These are phyloP conservation scores for Blastobotrys mokoenaii DNA, from an alignment of 805 yeast species.

Conservation along the genomic window DNA sequence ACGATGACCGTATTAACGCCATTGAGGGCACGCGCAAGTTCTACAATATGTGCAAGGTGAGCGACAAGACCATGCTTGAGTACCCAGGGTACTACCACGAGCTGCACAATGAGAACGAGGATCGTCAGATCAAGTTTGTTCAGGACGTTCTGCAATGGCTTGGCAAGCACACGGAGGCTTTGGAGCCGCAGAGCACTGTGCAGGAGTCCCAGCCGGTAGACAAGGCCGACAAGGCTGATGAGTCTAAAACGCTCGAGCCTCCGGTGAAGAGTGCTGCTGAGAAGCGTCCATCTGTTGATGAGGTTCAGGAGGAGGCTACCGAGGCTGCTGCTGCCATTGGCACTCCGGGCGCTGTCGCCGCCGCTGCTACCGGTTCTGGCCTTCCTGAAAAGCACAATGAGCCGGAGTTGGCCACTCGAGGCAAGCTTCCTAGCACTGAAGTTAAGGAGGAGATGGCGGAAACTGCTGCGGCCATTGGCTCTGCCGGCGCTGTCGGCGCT, in stretches of 20 bases:
- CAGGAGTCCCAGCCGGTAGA: constrained; percentile 2
- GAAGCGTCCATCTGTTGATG: too few species aligned
- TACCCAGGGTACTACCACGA: constrained; percentile 20
- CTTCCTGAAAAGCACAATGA: background rate
- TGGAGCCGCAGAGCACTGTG: background rate
- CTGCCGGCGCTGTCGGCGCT: constrained; percentile 1
- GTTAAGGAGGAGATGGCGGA: too few species aligned
- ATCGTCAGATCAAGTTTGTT: constrained; percentile 9
- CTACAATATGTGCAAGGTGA: constrained; percentile 13
- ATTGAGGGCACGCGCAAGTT: constrained; percentile 17
- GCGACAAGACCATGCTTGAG: constrained; percentile 17
- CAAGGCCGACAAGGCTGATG: constrained; percentile 1
- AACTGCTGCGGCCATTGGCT: constrained; percentile 3
- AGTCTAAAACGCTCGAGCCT: background rate
- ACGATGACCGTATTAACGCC: constrained; percentile 16
- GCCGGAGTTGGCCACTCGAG: background rate
- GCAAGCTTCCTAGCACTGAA: too few species aligned
- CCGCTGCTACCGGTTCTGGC: background rate
- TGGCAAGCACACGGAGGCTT: constrained; percentile 7
- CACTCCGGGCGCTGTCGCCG: constrained; percentile 1
- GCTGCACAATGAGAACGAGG: constrained; percentile 8
- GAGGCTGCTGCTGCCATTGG: constrained; percentile 2
- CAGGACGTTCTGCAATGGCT: constrained; percentile 17
- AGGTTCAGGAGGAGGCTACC: background rate
- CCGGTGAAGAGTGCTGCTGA: too few species aligned